Percentiles rank a stretch among this genome's conserved stretches.
These are phyloP conservation scores for Linnemannia exigua DNA, from an alignment of 192 early-diverging fungal species.

Conservation along the genomic window DNA sequence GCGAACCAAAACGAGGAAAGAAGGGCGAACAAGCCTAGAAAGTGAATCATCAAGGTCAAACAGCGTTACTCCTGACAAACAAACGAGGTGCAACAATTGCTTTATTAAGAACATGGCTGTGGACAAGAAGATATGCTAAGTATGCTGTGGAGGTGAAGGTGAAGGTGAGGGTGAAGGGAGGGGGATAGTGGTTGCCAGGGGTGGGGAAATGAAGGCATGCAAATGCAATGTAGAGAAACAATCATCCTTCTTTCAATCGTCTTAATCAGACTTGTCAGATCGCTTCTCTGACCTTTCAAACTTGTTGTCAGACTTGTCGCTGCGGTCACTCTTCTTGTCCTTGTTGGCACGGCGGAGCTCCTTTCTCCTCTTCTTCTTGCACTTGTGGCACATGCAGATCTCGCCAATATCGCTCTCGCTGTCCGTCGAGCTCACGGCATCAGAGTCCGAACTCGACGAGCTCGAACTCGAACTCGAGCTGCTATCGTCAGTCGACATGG, in stretches of 20 bases:
- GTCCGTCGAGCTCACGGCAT: constrained; percentile 55
- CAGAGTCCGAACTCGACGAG: constrained; percentile 45
- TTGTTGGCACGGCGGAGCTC: constrained; percentile 31
- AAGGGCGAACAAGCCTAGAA: too few relatives aligned
- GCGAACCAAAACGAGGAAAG: too few relatives aligned
- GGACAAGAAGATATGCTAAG: too few relatives aligned
- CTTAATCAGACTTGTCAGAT: not conserved
- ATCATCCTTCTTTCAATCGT: not conserved
- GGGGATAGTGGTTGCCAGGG: too few relatives aligned
- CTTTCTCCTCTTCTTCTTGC: constrained; percentile 67
- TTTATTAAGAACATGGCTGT: too few relatives aligned
- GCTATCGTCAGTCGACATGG: constrained; percentile 60
- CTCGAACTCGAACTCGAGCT: constrained; percentile 52
- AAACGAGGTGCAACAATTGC: too few relatives aligned
- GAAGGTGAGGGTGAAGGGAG: too few relatives aligned
- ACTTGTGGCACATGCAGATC: constrained; percentile 70
- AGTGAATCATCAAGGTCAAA: not conserved
- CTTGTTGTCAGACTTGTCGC: not conserved
- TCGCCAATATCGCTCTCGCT: constrained; percentile 67
- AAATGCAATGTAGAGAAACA: too few relatives aligned
- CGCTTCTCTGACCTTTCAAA: too few relatives aligned
- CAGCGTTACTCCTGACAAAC: not conserved
- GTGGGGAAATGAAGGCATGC: too few relatives aligned
- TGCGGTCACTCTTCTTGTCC: not conserved
- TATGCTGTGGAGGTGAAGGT: too few relatives aligned